A percentile compares a stretch with the other conserved stretches of the same genome.
Conservation (phyloP, 495 filamentous ascomycete species). For the Aspergillus haitiensis region DNA sequence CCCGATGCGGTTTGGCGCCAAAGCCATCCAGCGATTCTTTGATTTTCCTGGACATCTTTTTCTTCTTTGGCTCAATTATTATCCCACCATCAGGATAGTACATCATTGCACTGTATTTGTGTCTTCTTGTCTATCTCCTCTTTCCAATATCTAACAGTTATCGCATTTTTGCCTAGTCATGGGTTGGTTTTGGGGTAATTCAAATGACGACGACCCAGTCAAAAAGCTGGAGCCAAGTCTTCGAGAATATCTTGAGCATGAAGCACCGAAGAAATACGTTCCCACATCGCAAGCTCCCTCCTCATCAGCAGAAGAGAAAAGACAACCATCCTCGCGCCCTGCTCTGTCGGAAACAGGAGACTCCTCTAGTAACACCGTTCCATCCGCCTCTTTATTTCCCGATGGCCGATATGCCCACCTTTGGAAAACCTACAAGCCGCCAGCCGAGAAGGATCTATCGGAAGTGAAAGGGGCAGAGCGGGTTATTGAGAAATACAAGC, state of each 20-base stretch:
- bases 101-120: not conserved
- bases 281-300: constrained; percentile 31
- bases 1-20: constrained; percentile 27
- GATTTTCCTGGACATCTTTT: not conserved
- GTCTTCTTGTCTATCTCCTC: not conserved
- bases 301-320: constrained; percentile 16
- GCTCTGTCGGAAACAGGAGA: constrained; percentile 21
- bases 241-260: constrained; percentile 79
- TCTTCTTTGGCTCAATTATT: not conserved
- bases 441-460: constrained; percentile 59
- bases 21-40: not conserved
- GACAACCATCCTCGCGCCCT: constrained; percentile 25
- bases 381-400: constrained; percentile 58
- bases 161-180: constrained; percentile 21
- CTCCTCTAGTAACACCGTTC: constrained; percentile 49
- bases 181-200: constrained; percentile 71
- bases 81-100: not conserved
- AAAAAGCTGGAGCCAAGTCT: constrained; percentile 80
- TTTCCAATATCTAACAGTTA: not conserved
- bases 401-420: constrained; percentile 93
- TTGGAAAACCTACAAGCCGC: constrained; percentile 83
- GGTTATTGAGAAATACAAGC: constrained; percentile 80
- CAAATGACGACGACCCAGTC: constrained; percentile 65
- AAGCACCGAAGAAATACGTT: constrained; percentile 77
- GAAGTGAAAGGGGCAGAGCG: constrained; percentile 60